Evolutionary conservation across 2,329 filamentous ascomycete genomes (phyloP).

Genomic region (Fusarium austroafricanum): DNA sequence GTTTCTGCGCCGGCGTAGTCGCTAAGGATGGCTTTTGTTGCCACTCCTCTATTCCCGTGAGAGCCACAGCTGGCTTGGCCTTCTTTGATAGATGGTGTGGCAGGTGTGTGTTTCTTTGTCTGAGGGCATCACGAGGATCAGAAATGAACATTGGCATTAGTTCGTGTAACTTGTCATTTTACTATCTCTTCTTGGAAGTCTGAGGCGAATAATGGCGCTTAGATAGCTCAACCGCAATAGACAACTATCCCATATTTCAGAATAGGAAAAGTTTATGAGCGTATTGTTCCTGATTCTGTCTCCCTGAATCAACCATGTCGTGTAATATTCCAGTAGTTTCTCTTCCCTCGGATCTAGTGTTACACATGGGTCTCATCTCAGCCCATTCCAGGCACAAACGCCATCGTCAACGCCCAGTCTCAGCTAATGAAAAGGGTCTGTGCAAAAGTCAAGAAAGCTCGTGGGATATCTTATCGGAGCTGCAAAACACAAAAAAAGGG

Average conservation of each 20-base stretch:
- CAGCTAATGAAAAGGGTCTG: neutral
- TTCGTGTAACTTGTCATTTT: constrained; percentile 8
- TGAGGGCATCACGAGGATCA: neutral
- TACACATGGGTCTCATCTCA: constrained; percentile 31
- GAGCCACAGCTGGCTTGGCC: neutral
- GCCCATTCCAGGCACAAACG: constrained; percentile 22
- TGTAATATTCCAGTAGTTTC: constrained; percentile 24
- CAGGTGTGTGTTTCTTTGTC: neutral
- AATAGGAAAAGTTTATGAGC: neutral
- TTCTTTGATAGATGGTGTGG: neutral
- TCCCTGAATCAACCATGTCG: constrained; percentile 9
- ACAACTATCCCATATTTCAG: neutral
- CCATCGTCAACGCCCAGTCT: constrained; percentile 6
- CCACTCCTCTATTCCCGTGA: neutral
- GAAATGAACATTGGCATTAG: neutral
- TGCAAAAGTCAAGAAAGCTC: neutral
- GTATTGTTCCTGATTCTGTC: neutral
- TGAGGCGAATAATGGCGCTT: too few species aligned
- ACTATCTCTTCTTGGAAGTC: too few species aligned
- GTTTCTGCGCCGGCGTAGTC: neutral
- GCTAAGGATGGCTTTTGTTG: neutral
- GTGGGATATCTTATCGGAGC: neutral
- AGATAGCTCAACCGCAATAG: too few species aligned
- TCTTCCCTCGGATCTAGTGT: neutral
- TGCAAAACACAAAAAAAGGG: constrained; percentile 24